These are phyloP conservation scores for Chlorella sp. DNA, from an alignment of 139 green algal genomes.

Conservation along the genomic window DNA sequence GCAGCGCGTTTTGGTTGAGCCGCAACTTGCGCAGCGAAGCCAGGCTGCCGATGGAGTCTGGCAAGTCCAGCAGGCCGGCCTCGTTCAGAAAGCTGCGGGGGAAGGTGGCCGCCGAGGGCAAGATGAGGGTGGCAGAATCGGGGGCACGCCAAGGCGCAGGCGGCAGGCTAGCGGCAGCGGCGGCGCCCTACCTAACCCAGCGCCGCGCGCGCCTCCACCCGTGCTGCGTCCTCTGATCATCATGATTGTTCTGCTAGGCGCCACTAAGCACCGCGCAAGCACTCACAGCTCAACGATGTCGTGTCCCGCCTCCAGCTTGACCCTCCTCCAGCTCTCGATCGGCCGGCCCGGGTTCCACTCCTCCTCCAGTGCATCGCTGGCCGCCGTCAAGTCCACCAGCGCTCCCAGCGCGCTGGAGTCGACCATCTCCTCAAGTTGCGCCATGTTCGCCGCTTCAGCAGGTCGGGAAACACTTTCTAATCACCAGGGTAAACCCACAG, in stretches of 20 bases:
- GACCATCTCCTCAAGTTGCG: no score
- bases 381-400: background rate
- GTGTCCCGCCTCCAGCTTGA: background rate
- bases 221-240: no score
- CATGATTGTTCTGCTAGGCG: no score
- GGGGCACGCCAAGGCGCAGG: background rate
- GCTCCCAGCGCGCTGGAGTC: no score
- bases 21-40: slow-evolving; percentile 12
- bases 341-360: background rate
- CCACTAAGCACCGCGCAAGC: background rate
- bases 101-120: background rate
- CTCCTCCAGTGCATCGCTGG: background rate
- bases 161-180: no score
- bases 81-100: slow-evolving; percentile 23
- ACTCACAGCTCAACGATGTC: slow-evolving; percentile 11
- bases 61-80: slow-evolving; percentile 23
- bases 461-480: no score
- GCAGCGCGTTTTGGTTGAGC: slow-evolving; percentile 42
- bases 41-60: background rate
- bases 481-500: no score
- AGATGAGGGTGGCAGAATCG: background rate
- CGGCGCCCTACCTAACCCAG: no score
- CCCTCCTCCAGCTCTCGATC: background rate
- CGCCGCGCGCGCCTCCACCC: no score
- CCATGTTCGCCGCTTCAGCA: no score